phyloP scores from a whole-genome alignment of 371 early-diverging fungal genomes.

The Circinella minor region DNA sequence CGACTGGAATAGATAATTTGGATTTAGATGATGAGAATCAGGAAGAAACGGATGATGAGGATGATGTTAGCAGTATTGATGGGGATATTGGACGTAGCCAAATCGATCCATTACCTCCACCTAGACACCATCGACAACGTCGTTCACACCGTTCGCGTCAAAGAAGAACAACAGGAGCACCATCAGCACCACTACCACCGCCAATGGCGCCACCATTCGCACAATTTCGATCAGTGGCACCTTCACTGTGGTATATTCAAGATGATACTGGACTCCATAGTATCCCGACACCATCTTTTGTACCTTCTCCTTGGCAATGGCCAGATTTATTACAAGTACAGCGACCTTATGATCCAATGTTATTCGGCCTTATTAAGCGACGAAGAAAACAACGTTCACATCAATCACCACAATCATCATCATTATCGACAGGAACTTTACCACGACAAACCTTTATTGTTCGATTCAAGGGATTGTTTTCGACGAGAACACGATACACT shows the following conservation, averaged over 20 bases:
- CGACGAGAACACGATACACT: slow-evolving; percentile 7
- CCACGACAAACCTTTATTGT: background rate
- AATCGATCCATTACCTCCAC: background rate
- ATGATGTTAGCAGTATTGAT: slow-evolving; percentile 12
- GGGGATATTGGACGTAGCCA: slow-evolving; percentile 11
- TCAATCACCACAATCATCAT: too few relatives aligned
- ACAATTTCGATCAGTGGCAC: slow-evolving; percentile 18
- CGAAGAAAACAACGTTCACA: background rate
- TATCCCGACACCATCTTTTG: slow-evolving; percentile 29
- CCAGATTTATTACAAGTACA: slow-evolving; percentile 31
- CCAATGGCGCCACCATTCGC: slow-evolving; percentile 1
- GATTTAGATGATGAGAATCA: background rate
- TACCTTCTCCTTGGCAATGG: slow-evolving; percentile 36
- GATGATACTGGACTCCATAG: slow-evolving; percentile 18
- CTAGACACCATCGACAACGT: background rate
- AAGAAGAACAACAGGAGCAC: background rate
- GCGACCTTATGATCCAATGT: slow-evolving; percentile 26
- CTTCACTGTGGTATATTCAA: slow-evolving; percentile 23
- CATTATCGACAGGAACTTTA: background rate
- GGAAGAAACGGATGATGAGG: slow-evolving; percentile 1
- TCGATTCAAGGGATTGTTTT: slow-evolving; percentile 12
- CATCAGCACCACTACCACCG: slow-evolving; percentile 6
- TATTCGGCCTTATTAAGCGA: slow-evolving; percentile 28
- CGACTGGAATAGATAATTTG: too few relatives aligned
- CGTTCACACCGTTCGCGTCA: too few relatives aligned